phyloP scores from a whole-genome alignment of 352 stramenopile species.

The Pythium myriotylum region DNA sequence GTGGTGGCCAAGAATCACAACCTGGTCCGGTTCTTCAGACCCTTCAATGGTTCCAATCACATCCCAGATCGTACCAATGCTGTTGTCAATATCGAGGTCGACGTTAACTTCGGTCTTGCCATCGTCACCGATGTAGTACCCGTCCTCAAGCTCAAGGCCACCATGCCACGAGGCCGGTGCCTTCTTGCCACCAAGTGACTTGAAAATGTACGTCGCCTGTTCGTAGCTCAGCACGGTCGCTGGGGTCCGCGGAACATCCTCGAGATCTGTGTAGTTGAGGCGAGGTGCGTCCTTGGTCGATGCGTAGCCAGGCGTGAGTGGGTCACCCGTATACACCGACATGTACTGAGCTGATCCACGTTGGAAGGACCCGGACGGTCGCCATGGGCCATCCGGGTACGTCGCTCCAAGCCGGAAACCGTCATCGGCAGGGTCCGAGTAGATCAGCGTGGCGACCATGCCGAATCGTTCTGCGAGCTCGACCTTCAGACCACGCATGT shows the following conservation, averaged over 20 bases:
- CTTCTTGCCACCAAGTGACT: constrained; percentile 56
- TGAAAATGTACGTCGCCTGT: constrained; percentile 78
- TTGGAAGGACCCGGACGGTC: constrained; percentile 80
- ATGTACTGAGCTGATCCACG: constrained; percentile 85
- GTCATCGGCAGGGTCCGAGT: constrained; percentile 88
- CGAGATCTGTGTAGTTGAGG: constrained; percentile 41
- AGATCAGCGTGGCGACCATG: constrained; percentile 85
- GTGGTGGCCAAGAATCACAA: constrained; percentile 90
- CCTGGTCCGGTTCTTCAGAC: constrained; percentile 52
- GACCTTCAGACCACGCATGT: constrained; percentile 80
- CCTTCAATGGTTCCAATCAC: constrained; percentile 84
- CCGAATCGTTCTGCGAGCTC: constrained; percentile 81
- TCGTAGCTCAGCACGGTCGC: constrained; percentile 78
- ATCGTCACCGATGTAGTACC: constrained; percentile 79
- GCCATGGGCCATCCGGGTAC: constrained; percentile 85
- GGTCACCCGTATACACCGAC: constrained; percentile 77
- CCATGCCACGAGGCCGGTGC: constrained; percentile 64
- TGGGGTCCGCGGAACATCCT: constrained; percentile 70
- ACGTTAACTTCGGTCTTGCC: constrained; percentile 62
- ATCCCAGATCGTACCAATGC: constrained; percentile 80
- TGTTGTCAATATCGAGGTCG: constrained; percentile 78
- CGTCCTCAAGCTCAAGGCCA: constrained; percentile 52
- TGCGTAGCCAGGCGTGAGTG: constrained; percentile 41
- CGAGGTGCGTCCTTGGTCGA: constrained; percentile 31
- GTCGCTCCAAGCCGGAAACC: constrained; percentile 61